phyloP scores from a whole-genome alignment of 2,329 filamentous ascomycete species.

The Hortaea werneckii region DNA sequence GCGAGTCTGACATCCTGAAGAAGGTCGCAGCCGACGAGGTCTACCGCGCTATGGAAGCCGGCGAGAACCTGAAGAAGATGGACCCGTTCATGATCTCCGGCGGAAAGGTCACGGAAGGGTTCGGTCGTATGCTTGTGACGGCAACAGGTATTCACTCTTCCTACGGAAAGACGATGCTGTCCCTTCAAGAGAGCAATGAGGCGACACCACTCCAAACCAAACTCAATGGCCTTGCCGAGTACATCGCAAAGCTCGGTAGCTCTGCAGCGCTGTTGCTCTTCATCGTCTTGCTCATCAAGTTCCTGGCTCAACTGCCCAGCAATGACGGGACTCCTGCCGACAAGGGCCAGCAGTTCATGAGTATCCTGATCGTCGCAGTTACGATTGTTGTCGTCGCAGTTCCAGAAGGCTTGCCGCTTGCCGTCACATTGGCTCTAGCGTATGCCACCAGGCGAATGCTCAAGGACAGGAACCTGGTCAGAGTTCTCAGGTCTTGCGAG shows the following conservation, averaged over 20 bases:
- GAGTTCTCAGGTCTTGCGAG: slow-evolving; percentile 56
- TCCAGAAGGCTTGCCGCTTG: slow-evolving; percentile 55
- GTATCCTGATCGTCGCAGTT: slow-evolving; percentile 54
- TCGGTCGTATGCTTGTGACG: slow-evolving; percentile 67
- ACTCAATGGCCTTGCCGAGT: slow-evolving; percentile 65
- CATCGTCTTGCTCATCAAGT: slow-evolving; percentile 76
- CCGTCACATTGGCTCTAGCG: slow-evolving; percentile 57
- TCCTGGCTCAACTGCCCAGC: slow-evolving; percentile 56
- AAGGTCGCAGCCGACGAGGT: slow-evolving; percentile 59
- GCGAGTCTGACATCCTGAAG: slow-evolving; percentile 62
- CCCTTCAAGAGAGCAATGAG: slow-evolving; percentile 63
- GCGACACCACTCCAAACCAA: slow-evolving; percentile 71
- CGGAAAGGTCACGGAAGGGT: slow-evolving; percentile 64
- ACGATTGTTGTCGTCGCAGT: slow-evolving; percentile 62
- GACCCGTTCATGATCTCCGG: slow-evolving; percentile 85
- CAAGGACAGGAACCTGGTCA: slow-evolving; percentile 62
- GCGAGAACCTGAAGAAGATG: slow-evolving; percentile 53
- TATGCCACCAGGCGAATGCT: slow-evolving; percentile 59
- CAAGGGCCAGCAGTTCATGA: slow-evolving; percentile 64
- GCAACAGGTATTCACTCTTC: slow-evolving; percentile 64
- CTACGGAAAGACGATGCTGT: slow-evolving; percentile 70
- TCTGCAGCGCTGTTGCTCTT: slow-evolving; percentile 71
- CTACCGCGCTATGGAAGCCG: slow-evolving; percentile 52
- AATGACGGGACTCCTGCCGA: slow-evolving; percentile 48
- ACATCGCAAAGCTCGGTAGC: slow-evolving; percentile 70